These are phyloP conservation scores for Tanacetum coccineum DNA, from an alignment of 129 eudicot genomes.

Conservation along the genomic window DNA sequence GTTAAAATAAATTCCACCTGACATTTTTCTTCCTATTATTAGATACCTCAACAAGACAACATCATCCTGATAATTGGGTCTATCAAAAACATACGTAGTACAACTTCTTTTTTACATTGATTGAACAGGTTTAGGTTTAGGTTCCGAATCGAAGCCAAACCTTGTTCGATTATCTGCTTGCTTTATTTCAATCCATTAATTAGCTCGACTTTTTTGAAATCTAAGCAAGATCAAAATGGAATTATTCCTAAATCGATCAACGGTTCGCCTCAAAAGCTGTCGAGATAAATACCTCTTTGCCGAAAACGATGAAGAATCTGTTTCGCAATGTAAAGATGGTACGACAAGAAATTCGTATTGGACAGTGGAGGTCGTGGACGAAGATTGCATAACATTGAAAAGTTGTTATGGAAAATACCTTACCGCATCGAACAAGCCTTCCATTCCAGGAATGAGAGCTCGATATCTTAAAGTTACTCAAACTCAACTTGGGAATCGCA, in stretches of 20 bases:
- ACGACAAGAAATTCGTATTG: conserved; percentile 37
- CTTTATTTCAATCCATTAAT: conserved; percentile 17
- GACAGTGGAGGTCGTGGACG: conserved; percentile 42
- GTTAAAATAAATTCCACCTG: conserved; percentile 37
- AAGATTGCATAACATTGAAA: conserved; percentile 32
- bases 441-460: conserved; percentile 39
- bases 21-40: conserved; percentile 27
- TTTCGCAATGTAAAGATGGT: conserved; percentile 40
- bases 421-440: conserved; percentile 50
- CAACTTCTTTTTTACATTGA: conserved; percentile 4
- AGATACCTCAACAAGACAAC: background rate
- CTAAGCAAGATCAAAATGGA: conserved; percentile 31
- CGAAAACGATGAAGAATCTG: conserved; percentile 39
- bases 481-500: conserved; percentile 21
- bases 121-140: background rate
- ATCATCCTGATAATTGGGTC: background rate
- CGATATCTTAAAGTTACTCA: conserved; percentile 38
- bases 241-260: conserved; percentile 29
- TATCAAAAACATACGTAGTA: too few relatives aligned
- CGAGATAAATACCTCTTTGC: conserved; percentile 46
- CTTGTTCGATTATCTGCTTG: conserved; percentile 10
- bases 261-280: conserved; percentile 38
- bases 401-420: conserved; percentile 56
- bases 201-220: background rate
- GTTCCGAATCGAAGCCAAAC: conserved; percentile 15